Base-by-base conservation (phyloP, 148 eudicot genomes). In the Oxyria digyna region DNA sequence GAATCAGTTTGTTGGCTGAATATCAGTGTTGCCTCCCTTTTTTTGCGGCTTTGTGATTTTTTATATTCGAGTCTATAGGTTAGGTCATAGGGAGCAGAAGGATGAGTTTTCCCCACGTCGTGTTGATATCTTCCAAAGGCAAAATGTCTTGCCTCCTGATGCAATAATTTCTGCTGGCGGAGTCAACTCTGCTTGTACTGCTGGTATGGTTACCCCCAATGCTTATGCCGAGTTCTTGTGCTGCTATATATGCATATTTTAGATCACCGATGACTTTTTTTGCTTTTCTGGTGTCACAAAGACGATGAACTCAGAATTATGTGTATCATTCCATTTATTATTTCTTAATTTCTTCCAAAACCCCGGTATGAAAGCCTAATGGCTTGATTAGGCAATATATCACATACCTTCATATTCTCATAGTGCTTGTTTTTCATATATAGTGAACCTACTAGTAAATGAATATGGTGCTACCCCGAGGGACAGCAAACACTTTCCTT, bases 21-120 rank as follows among this genome's bases (percentile, higher is more conserved):
- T 55, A 27, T 73, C 50, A 55, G 18, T 54, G 8, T 67, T 45
- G 41, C 10, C 37, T 24, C 57, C 23, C 31, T 55, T 32, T 23
- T 11, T 52, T 35, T 64, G 10, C 12, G 29, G 45, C 15, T 45
- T n/a, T 24, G 42, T 20, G 17, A 59, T 37, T n/a, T 55, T 20
- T 31, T 20, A 20, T 59, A n/a, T 54, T 40, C 13, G 35, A 35
- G 50, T 33, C 14, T 67, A 54, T 74, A 95, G 99, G 78, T 87
- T 95, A 64, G 99, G 99, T 50, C 99, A 91, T 68, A 81, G 97
- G 73, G 99, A 95, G 71, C 97, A 95, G 76, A 95, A 95, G 78
- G 99, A 95, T 74, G 97, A 95, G 74, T 95, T 81, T 75, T 57
- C 32, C 69, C 99, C 99, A 46, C 91, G 97, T 3, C 89, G 92